Percentiles rank a stretch among this genome's conserved stretches.
Conservation (phyloP, 1,139 yeast genomes). For the Candida sanyaensis region DNA sequence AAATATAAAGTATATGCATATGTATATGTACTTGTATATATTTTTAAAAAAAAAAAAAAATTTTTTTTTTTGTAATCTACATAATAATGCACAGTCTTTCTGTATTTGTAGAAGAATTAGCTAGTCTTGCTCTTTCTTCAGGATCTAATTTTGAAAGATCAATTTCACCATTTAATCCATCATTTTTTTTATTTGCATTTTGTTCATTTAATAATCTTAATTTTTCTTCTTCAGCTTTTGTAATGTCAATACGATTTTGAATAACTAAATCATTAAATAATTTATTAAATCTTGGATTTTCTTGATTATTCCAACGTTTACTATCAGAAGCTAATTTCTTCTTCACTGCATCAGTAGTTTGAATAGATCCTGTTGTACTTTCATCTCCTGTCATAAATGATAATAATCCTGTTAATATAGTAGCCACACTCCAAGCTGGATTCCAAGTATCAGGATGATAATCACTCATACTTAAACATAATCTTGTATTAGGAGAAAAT, state of each 20-base stretch:
- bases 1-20: background rate
- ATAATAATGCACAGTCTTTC: background rate
- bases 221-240: conserved; percentile 12
- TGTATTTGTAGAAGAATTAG: background rate
- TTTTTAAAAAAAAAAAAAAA: no score
- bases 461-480: conserved; percentile 88
- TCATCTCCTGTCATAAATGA: conserved; percentile 77
- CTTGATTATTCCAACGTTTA: conserved; percentile 61
- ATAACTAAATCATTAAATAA: conserved; percentile 72
- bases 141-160: conserved; percentile 37
- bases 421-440: conserved; percentile 92
- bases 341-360: conserved; percentile 38
- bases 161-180: conserved; percentile 11
- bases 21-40: no score
- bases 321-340: conserved; percentile 51
- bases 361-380: conserved; percentile 41
- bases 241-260: conserved; percentile 40
- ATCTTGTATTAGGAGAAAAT: conserved; percentile 72
- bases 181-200: conserved; percentile 8
- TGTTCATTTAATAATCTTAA: conserved; percentile 5
- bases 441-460: conserved; percentile 95
- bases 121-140: conserved; percentile 42
- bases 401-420: conserved; percentile 79
- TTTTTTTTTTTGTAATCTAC: conserved; percentile 50
- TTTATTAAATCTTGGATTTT: conserved; percentile 54